Evolutionary conservation across 805 yeast species (phyloP), one percentile per base, ranked within the genome.

Genomic region (Saccharomycopsis sp.): DNA sequence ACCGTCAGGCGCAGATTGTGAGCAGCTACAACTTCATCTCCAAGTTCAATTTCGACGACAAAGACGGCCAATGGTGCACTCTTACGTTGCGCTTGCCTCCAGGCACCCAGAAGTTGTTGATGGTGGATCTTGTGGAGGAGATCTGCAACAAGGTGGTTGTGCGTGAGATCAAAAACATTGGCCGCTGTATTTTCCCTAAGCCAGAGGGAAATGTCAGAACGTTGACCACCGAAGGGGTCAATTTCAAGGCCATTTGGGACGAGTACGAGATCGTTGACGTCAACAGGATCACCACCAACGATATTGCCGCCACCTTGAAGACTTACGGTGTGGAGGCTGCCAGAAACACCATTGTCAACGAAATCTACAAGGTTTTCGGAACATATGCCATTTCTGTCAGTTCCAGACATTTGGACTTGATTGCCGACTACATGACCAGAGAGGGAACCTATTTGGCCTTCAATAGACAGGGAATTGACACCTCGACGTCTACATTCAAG

Each of bases 281-380:
- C 62, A 88, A 94, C 70, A 86, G 85, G 59, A 89, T 94, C 66
- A 80, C 87, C 1, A 91, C 97, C 7, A 94, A 94, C 78, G 99
- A 94, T 74, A 85, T 94, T 64, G 84, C 89, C 46, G 89, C 97
- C 16, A 97, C 94, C 2, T 78, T 95, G 67, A 81, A 78, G 64
- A 89, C 96, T 0, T 94, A 94, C 67, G 99, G 99, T 71, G 99
- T 92, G 55, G 99, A 95, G 75, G 99, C 99, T 53, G 99, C 99
- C 20, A 83, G 99, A 73, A 90, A 91, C 72, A 94, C 99, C 37
- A 89, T 94, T 76, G 98, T 91, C 34, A 86, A 89, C 67, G 99
- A 94, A 79, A 89, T 94, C 71, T 87, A 89, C 74, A 88, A 89
- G 66, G 99, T 94, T 66, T 94, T 94, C 82, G 89, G 90, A 61